Conservation (phyloP, 306 rosid species). For the Cyamopsis tetragonoloba region DNA sequence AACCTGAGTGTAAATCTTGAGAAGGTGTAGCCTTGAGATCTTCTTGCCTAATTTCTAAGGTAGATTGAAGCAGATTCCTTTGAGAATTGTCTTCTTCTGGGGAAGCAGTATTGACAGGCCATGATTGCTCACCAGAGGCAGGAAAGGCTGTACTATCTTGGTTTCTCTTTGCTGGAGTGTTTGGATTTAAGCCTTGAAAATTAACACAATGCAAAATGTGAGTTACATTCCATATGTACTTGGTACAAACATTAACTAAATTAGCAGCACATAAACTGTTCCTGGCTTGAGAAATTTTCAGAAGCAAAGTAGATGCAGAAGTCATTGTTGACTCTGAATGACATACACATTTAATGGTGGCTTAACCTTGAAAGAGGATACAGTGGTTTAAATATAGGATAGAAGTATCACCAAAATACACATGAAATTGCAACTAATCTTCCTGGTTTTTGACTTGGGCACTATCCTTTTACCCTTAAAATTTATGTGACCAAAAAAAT, state of each 20-base stretch:
- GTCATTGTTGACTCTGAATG: not conserved
- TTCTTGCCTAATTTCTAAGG: not conserved
- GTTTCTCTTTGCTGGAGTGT: conserved; percentile 5
- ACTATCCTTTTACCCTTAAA: too few species aligned
- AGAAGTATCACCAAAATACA: not conserved
- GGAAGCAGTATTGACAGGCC: conserved; percentile 2
- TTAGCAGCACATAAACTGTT: not conserved
- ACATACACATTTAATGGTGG: not conserved
- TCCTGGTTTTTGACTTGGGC: too few species aligned
- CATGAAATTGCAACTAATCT: not conserved
- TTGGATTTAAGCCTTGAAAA: conserved; percentile 15
- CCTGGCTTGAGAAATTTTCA: not conserved
- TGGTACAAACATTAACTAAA: not conserved
- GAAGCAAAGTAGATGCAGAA: not conserved
- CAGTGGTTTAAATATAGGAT: not conserved
- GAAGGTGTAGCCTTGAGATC: not conserved
- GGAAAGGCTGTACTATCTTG: conserved; percentile 2
- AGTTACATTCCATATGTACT: conserved; percentile 3
- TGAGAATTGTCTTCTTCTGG: conserved; percentile 19
- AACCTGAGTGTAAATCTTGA: not conserved
- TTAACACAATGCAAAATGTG: not conserved
- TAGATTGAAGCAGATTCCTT: conserved; percentile 1
- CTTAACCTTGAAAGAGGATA: not conserved
- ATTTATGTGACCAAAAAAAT: too few species aligned
- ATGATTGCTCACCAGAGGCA: conserved; percentile 19